These are phyloP conservation scores for Zostera marina DNA, from an alignment of 116 monocot genomes.

Conservation along the genomic window DNA sequence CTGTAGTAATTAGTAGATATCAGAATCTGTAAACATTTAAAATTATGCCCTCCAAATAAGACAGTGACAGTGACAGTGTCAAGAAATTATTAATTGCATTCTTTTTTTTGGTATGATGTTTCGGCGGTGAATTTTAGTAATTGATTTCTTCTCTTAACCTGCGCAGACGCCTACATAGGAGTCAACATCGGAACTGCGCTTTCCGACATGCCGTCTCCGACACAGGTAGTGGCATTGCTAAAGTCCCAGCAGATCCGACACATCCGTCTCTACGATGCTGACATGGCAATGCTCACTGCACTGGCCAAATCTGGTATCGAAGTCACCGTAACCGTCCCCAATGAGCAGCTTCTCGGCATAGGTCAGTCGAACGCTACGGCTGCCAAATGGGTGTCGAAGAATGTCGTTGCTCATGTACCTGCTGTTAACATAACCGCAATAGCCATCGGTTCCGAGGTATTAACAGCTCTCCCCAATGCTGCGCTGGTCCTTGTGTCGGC, in stretches of 20 bases:
- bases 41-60: no score
- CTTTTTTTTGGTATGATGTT: background rate
- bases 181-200: slow-evolving; percentile 81
- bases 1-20: no score
- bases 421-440: slow-evolving; percentile 78
- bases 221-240: slow-evolving; percentile 65
- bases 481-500: slow-evolving; percentile 62
- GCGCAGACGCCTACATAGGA: slow-evolving; percentile 65
- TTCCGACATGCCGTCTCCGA: slow-evolving; percentile 66
- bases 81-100: no score
- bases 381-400: slow-evolving; percentile 76
- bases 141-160: background rate
- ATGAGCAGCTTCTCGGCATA: slow-evolving; percentile 82
- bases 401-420: slow-evolving; percentile 55
- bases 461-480: slow-evolving; percentile 72
- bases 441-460: slow-evolving; percentile 76
- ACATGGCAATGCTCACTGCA: slow-evolving; percentile 58
- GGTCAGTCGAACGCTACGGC: slow-evolving; percentile 92
- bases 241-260: slow-evolving; percentile 68
- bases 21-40: no score
- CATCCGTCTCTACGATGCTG: slow-evolving; percentile 81
- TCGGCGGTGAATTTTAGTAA: background rate
- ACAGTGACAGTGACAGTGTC: no score
- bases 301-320: slow-evolving; percentile 59
- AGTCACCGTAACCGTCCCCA: slow-evolving; percentile 73